These are phyloP conservation scores for Fusarium algeriense DNA, from an alignment of 2,329 filamentous ascomycete genomes.

Conservation along the genomic window DNA sequence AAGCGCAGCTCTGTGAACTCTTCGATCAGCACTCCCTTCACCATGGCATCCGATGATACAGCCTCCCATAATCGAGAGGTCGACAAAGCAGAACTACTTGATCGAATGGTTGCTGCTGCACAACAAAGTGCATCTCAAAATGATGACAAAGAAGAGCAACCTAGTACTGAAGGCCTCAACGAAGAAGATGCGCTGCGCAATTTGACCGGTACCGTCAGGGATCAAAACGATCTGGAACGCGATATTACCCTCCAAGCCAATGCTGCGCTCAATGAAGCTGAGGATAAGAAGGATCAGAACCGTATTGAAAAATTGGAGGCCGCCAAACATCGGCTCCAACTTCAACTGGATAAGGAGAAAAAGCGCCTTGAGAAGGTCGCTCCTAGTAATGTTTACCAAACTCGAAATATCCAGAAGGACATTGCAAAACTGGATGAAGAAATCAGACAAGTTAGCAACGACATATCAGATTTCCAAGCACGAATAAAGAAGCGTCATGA, in stretches of 20 bases:
- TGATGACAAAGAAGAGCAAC: constrained; percentile 10
- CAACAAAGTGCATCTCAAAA: constrained; percentile 42
- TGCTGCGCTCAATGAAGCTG: constrained; percentile 69
- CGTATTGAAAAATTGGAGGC: constrained; percentile 70
- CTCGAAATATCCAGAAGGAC: constrained; percentile 71
- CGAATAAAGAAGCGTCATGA: constrained; percentile 82
- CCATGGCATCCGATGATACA: constrained; percentile 48
- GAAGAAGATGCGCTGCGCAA: constrained; percentile 72
- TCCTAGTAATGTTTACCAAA: constrained; percentile 61
- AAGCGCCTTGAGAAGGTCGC: constrained; percentile 59
- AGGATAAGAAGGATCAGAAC: constrained; percentile 72
- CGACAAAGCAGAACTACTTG: constrained; percentile 45
- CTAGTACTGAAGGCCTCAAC: constrained; percentile 55
- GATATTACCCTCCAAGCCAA: constrained; percentile 79
- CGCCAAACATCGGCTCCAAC: constrained; percentile 70
- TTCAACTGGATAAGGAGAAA: constrained; percentile 70
- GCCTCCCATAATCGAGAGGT: constrained; percentile 37
- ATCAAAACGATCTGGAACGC: constrained; percentile 91
- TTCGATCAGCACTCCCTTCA: not conserved
- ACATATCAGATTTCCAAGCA: constrained; percentile 82
- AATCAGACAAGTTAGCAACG: constrained; percentile 73
- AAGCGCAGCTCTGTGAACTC: not conserved
- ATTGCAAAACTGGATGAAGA: constrained; percentile 75
- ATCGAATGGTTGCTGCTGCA: constrained; percentile 50
- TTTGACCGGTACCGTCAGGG: constrained; percentile 77